These are phyloP conservation scores for Spergularia bocconei DNA, from an alignment of 148 eudicot genomes.

Conservation along the genomic window DNA sequence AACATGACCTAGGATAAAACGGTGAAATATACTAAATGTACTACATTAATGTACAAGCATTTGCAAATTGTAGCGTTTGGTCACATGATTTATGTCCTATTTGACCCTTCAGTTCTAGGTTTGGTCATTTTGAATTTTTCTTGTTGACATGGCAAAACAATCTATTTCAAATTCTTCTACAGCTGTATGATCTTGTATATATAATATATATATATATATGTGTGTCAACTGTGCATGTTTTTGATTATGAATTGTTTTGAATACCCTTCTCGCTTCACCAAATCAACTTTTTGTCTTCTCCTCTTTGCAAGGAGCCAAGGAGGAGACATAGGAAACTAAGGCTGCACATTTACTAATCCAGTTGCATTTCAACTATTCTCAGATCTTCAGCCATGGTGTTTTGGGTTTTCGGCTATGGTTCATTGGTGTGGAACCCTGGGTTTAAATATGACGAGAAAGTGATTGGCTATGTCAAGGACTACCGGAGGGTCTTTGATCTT, in stretches of 20 bases:
- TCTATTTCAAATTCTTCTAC: conserved; percentile 1
- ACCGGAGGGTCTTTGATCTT: conserved; percentile 80
- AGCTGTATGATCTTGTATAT: conserved; percentile 16
- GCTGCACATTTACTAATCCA: neutral
- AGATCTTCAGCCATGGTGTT: conserved; percentile 61
- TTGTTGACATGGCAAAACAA: conserved; percentile 26
- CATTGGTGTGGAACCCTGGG: conserved; percentile 97
- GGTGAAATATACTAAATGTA: conserved; percentile 1
- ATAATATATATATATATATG: conserved; percentile 1
- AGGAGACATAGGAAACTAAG: neutral
- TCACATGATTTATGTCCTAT: neutral
- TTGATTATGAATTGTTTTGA: neutral
- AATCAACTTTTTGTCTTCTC: neutral
- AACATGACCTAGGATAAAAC: neutral
- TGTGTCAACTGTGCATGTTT: neutral
- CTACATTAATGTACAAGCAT: neutral
- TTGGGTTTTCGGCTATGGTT: conserved; percentile 97
- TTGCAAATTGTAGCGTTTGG: conserved; percentile 2
- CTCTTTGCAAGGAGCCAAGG: neutral
- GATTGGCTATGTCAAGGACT: conserved; percentile 83
- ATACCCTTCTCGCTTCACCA: neutral
- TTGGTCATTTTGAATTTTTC: conserved; percentile 19
- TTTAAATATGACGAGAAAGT: conserved; percentile 87
- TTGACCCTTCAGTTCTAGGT: conserved; percentile 19
- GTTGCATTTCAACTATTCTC: conserved; percentile 13